Conservation (phyloP, 1,284 basidiomycete species). For the Stygiomarasmius scandens region DNA sequence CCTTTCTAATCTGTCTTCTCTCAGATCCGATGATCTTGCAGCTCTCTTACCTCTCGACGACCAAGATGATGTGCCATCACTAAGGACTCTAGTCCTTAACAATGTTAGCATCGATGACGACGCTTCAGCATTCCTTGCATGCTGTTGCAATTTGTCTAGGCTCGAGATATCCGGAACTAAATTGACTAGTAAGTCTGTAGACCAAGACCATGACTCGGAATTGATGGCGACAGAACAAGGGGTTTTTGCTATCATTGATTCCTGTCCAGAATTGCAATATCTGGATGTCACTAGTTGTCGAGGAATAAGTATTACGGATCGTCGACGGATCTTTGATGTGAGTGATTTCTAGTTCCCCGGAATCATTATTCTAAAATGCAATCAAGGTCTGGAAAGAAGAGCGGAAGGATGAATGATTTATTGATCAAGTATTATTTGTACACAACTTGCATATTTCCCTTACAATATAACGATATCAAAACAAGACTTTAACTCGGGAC, state of each 20-base stretch:
- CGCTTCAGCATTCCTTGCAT: conserved; percentile 52
- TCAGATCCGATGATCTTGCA: conserved; percentile 56
- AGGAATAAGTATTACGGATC: conserved; percentile 57
- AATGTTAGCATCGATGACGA: conserved; percentile 64
- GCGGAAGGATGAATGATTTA: conserved; percentile 6
- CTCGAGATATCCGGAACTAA: conserved; percentile 62
- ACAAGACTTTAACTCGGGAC: conserved; percentile 37
- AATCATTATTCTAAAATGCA: background rate
- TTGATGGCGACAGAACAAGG: conserved; percentile 41
- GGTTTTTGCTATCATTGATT: conserved; percentile 59
- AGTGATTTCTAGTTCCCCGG: conserved; percentile 7
- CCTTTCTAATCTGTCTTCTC: conserved; percentile 51
- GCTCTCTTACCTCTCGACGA: conserved; percentile 43
- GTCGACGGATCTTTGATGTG: conserved; percentile 72
- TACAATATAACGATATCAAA: too few relatives aligned
- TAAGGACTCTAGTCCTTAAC: conserved; percentile 58
- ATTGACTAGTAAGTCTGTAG: conserved; percentile 47
- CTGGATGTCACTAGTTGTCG: conserved; percentile 70
- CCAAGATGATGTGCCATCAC: conserved; percentile 33
- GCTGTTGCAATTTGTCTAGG: conserved; percentile 48
- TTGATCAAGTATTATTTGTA: background rate
- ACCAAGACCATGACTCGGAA: background rate
- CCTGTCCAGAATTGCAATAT: conserved; percentile 51
- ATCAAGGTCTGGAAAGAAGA: conserved; percentile 47
- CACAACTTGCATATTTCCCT: too few relatives aligned